phyloP scores from a whole-genome alignment of 345 rosid species.

The Rhodomyrtus tomentosa region DNA sequence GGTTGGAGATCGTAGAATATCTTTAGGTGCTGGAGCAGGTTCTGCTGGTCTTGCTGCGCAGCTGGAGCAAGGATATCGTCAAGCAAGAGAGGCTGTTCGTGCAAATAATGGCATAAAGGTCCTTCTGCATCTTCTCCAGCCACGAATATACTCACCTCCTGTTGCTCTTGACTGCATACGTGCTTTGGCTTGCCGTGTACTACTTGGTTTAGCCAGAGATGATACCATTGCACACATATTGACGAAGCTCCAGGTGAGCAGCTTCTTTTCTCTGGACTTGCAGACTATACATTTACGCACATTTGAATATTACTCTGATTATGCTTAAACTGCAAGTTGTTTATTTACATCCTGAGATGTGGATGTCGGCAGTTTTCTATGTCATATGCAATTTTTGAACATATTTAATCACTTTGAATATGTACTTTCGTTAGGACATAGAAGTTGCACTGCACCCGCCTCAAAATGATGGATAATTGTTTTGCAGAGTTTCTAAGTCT shows the following conservation, averaged over 20 bases:
- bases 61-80: conserved; percentile 92
- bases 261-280: not conserved
- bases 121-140: conserved; percentile 91
- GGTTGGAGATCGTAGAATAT: conserved; percentile 95
- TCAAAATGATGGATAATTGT: not conserved
- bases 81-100: conserved; percentile 94
- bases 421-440: not conserved
- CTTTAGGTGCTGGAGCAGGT: conserved; percentile 95
- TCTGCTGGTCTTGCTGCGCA: conserved; percentile 97
- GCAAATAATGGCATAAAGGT: conserved; percentile 95
- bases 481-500: not conserved
- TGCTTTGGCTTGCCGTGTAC: conserved; percentile 86
- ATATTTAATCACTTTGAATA: not conserved
- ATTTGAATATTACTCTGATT: not conserved
- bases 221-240: conserved; percentile 93
- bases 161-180: conserved; percentile 89
- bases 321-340: not conserved
- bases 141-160: conserved; percentile 82
- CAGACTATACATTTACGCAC: not conserved
- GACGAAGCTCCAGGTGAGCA: conserved; percentile 89
- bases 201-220: conserved; percentile 98
- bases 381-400: not conserved
- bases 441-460: not conserved
- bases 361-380: not conserved
- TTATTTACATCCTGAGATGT: not conserved